These are phyloP conservation scores for Pistacia atlantica DNA, from an alignment of 345 rosid genomes.

Conservation along the genomic window DNA sequence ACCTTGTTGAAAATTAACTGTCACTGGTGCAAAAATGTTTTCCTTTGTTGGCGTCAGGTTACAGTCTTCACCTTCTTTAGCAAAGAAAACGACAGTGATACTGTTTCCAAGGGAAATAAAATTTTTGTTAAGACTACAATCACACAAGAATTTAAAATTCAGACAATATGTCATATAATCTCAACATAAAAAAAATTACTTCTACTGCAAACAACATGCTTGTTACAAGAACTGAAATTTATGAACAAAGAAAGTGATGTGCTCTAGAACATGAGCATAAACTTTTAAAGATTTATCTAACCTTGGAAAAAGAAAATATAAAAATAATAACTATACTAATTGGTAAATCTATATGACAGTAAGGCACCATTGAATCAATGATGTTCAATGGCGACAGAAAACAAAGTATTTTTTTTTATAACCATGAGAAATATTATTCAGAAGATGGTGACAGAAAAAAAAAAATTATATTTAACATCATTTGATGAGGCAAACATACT, in stretches of 20 bases:
- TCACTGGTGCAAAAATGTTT: constrained; percentile 55
- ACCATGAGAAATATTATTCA: too few relatives aligned
- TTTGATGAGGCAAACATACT: too few relatives aligned
- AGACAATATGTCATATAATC: not conserved
- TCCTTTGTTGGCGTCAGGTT: constrained; percentile 61
- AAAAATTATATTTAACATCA: too few relatives aligned
- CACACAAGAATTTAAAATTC: not conserved
- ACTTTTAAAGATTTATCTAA: too few relatives aligned
- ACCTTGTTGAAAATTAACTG: constrained; percentile 66
- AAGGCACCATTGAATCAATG: too few relatives aligned
- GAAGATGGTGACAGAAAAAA: too few relatives aligned
- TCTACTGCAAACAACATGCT: not conserved
- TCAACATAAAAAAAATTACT: not conserved
- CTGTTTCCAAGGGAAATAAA: constrained; percentile 38
- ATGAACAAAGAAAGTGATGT: not conserved
- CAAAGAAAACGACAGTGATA: constrained; percentile 75
- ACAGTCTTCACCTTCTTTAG: constrained; percentile 75
- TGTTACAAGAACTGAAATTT: not conserved
- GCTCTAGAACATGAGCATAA: not conserved
- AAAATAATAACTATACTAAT: too few relatives aligned
- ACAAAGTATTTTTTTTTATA: too few relatives aligned
- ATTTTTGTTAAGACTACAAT: constrained; percentile 8
- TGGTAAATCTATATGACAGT: too few relatives aligned
- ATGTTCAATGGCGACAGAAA: too few relatives aligned
- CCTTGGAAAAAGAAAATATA: too few relatives aligned